A percentile compares a stretch with the other conserved stretches of the same genome.
Evolutionary conservation across 2,329 filamentous ascomycete species (phyloP).

Genomic region (Coniochaeta sp.): DNA sequence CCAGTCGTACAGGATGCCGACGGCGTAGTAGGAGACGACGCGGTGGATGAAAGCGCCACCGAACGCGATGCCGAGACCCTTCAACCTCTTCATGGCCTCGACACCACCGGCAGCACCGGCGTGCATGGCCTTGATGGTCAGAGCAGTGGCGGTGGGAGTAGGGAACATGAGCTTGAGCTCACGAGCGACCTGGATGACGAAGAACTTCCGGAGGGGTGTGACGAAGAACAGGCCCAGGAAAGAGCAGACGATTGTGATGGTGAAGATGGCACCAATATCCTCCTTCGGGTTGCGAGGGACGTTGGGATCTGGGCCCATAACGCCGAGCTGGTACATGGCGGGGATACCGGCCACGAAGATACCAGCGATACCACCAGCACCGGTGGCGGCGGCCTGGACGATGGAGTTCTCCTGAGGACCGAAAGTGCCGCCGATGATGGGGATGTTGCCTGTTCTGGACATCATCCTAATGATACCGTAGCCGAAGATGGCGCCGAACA

Average conservation of each 20-base stretch:
- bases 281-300: slow-evolving; percentile 30
- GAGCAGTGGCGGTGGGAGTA: slow-evolving; percentile 48
- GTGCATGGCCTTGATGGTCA: slow-evolving; percentile 55
- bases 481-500: slow-evolving; percentile 46
- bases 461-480: slow-evolving; percentile 46
- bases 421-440: slow-evolving; percentile 46
- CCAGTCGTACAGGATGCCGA: slow-evolving; percentile 53
- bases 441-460: slow-evolving; percentile 35
- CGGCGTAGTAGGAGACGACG: slow-evolving; percentile 48
- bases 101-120: slow-evolving; percentile 39
- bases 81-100: slow-evolving; percentile 48
- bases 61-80: slow-evolving; percentile 43
- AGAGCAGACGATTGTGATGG: slow-evolving; percentile 41
- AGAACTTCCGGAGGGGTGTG: slow-evolving; percentile 47
- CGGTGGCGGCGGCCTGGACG: slow-evolving; percentile 46
- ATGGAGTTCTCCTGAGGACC: slow-evolving; percentile 53
- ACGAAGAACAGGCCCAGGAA: slow-evolving; percentile 49
- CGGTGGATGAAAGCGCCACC: slow-evolving; percentile 38
- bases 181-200: slow-evolving; percentile 46
- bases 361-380: slow-evolving; percentile 43
- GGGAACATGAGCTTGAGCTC: slow-evolving; percentile 53
- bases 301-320: slow-evolving; percentile 23
- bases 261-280: slow-evolving; percentile 42
- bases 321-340: slow-evolving; percentile 45
- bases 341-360: slow-evolving; percentile 51